Conservation (phyloP, 2,329 filamentous ascomycete species). For the Aspergillus sp. region DNA sequence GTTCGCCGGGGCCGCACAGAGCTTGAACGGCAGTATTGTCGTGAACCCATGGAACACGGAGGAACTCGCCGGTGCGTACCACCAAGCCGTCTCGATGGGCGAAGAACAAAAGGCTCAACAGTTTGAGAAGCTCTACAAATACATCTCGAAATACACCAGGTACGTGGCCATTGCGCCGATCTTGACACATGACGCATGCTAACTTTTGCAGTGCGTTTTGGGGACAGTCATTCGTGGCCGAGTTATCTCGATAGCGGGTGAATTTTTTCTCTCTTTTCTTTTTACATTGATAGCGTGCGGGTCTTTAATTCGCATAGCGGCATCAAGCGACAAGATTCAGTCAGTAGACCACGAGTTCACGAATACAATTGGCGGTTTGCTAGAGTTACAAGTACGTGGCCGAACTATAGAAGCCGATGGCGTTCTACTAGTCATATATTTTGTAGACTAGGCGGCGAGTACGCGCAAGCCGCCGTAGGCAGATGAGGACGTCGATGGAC, state of each 20-base stretch:
- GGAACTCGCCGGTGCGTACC: slow-evolving; percentile 83
- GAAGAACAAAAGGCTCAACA: slow-evolving; percentile 75
- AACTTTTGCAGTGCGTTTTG: slow-evolving; percentile 63
- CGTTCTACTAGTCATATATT: no score
- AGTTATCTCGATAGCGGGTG: slow-evolving; percentile 51
- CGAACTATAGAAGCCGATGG: not conserved
- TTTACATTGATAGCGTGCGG: not conserved
- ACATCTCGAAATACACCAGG: slow-evolving; percentile 91
- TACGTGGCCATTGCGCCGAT: slow-evolving; percentile 21
- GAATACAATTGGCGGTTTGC: not conserved
- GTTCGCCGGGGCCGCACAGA: slow-evolving; percentile 88
- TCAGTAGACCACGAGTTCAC: no score
- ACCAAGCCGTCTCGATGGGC: slow-evolving; percentile 91
- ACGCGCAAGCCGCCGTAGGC: no score
- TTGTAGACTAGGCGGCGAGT: no score
- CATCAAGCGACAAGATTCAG: not conserved
- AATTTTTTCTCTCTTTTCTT: not conserved
- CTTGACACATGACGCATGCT: not conserved
- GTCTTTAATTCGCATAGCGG: not conserved
- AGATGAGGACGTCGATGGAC: not conserved
- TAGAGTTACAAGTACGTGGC: not conserved
- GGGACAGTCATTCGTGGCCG: slow-evolving; percentile 83
- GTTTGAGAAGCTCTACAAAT: slow-evolving; percentile 81
- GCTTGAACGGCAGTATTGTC: slow-evolving; percentile 79
- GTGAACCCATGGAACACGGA: slow-evolving; percentile 97